Conservation (phyloP, 75 land plant species). For the Picea glauca region DNA sequence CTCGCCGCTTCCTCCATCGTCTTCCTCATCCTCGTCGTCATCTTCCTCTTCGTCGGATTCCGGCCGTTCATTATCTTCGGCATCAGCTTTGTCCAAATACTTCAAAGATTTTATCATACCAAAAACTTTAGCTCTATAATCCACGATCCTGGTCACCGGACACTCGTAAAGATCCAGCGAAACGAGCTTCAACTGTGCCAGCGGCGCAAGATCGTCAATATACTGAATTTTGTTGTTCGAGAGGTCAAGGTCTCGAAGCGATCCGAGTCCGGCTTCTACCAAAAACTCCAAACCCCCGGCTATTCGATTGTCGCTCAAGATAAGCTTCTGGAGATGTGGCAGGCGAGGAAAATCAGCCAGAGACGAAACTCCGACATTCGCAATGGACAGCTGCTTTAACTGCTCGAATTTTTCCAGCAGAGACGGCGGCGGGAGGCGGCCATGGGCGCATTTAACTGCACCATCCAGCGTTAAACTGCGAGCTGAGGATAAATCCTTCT, state of each 20-base stretch:
- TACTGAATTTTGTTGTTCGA: constrained; percentile 85
- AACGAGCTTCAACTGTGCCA: constrained; percentile 63
- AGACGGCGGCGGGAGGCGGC: constrained; percentile 68
- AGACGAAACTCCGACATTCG: constrained; percentile 74
- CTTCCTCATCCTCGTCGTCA: constrained; percentile 75
- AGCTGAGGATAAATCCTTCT: constrained; percentile 20
- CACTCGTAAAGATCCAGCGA: constrained; percentile 91
- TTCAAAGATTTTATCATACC: constrained; percentile 63
- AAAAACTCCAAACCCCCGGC: constrained; percentile 79
- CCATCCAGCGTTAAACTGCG: constrained; percentile 78
- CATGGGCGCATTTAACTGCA: constrained; percentile 76
- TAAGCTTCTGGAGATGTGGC: constrained; percentile 50
- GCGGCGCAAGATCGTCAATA: constrained; percentile 74
- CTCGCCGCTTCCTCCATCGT: constrained; percentile 58
- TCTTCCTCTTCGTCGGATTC: constrained; percentile 90
- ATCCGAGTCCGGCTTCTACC: constrained; percentile 71
- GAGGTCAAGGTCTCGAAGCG: constrained; percentile 78
- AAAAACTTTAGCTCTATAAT: constrained; percentile 73
- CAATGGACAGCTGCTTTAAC: constrained; percentile 73
- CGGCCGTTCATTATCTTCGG: constrained; percentile 69
- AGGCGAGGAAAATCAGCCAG: constrained; percentile 85
- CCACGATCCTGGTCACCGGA: constrained; percentile 68
- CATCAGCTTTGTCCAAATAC: constrained; percentile 79
- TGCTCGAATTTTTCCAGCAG: constrained; percentile 56
- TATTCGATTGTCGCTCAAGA: constrained; percentile 88